Evolutionary conservation across 805 yeast genomes (phyloP).

Genomic region (Hanseniaspora mollemarum): DNA sequence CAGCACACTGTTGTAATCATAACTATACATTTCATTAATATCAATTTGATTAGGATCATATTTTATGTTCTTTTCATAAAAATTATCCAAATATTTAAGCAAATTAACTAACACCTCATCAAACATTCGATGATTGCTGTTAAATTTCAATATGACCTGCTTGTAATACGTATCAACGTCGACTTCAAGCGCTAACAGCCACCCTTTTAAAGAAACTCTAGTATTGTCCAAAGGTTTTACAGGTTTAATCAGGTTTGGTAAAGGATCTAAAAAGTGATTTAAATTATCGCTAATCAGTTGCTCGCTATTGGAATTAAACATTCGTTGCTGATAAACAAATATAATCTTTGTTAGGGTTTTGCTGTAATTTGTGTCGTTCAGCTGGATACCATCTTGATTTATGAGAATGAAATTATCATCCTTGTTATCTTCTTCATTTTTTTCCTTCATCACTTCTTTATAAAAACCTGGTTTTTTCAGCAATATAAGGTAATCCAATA

Average conservation of each 20-base stretch:
- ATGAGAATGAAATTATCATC: background rate
- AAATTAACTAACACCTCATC: background rate
- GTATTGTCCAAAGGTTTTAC: constrained; percentile 3
- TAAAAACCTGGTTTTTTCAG: background rate
- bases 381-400: background rate
- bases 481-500: background rate
- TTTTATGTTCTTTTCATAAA: background rate
- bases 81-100: background rate
- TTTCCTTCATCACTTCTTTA: background rate
- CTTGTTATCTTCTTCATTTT: background rate
- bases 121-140: background rate
- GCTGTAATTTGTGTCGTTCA: background rate
- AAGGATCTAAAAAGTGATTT: constrained; percentile 1
- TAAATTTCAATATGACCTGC: background rate
- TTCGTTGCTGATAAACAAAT: background rate
- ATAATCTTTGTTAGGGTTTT: background rate
- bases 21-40: background rate
- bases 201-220: constrained; percentile 1
- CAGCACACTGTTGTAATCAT: background rate
- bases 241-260: constrained; percentile 12
- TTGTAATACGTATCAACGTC: constrained; percentile 10
- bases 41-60: background rate
- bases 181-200: constrained; percentile 9
- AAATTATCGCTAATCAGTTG: background rate
- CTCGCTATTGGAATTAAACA: background rate